Percentiles rank a stretch among this genome's conserved stretches.
Conservation (phyloP, 768 basidiomycete species). For the Vishniacozyma victoriae region DNA sequence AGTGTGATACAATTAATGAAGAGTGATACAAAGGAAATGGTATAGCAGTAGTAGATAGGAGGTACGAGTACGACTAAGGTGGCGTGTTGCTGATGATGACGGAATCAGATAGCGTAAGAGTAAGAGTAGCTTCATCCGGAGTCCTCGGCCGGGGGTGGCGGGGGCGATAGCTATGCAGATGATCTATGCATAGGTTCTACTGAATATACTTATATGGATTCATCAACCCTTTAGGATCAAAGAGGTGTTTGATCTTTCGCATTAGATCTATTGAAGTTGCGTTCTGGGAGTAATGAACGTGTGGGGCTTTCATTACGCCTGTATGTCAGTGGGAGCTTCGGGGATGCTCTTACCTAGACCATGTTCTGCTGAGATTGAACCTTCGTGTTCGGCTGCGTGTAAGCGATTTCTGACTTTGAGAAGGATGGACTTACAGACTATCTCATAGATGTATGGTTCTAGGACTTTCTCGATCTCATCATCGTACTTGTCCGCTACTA, state of each 20-base stretch:
- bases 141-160: too few species aligned
- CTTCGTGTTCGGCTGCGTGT: constrained; percentile 54
- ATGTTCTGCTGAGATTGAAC: constrained; percentile 95
- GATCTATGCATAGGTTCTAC: constrained; percentile 9
- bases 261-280: constrained; percentile 73
- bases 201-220: constrained; percentile 56
- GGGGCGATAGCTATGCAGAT: too few species aligned
- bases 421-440: constrained; percentile 58
- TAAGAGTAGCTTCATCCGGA: too few species aligned
- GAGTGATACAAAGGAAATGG: too few species aligned
- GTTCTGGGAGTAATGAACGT: constrained; percentile 78
- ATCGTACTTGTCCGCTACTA: constrained; percentile 73
- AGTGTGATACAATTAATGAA: too few species aligned
- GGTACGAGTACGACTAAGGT: too few species aligned
- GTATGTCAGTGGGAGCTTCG: neutral
- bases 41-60: too few species aligned
- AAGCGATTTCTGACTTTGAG: neutral
- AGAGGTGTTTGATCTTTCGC: constrained; percentile 80
- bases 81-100: too few species aligned
- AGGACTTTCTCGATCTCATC: constrained; percentile 77
- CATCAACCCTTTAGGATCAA: constrained; percentile 86
- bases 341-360: constrained; percentile 57
- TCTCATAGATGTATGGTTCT: constrained; percentile 92
- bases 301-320: constrained; percentile 83
- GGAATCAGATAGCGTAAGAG: too few species aligned